These are phyloP conservation scores for Phytophthora citrophthora DNA, from an alignment of 352 stramenopile species.

Conservation along the genomic window DNA sequence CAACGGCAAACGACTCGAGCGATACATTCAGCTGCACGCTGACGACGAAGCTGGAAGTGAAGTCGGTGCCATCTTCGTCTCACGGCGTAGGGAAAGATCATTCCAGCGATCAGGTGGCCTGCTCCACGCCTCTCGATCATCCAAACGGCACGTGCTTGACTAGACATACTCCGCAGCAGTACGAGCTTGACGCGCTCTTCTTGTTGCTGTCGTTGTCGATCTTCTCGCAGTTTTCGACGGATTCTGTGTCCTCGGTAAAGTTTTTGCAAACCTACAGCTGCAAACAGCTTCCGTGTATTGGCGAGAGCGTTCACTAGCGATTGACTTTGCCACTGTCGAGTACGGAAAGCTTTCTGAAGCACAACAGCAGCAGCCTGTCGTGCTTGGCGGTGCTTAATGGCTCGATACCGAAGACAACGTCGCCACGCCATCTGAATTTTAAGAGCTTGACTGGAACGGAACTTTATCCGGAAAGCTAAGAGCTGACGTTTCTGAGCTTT, in stretches of 20 bases:
- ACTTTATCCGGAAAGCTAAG: slow-evolving; percentile 46
- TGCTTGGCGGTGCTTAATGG: slow-evolving; percentile 28
- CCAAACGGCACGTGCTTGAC: slow-evolving; percentile 46
- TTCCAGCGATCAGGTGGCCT: slow-evolving; percentile 51
- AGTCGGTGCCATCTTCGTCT: slow-evolving; percentile 39
- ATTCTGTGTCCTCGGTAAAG: slow-evolving; percentile 43
- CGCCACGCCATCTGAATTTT: slow-evolving; percentile 64
- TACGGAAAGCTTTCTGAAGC: slow-evolving; percentile 48
- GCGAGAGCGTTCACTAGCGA: slow-evolving; percentile 45
- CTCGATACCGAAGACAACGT: slow-evolving; percentile 31
- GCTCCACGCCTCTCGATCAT: slow-evolving; percentile 53
- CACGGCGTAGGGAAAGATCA: slow-evolving; percentile 53
- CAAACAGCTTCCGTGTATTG: slow-evolving; percentile 38
- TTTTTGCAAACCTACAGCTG: slow-evolving; percentile 51
- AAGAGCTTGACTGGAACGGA: slow-evolving; percentile 47
- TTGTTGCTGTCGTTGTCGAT: slow-evolving; percentile 19
- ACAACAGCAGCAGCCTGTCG: slow-evolving; percentile 33
- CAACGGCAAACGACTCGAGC: slow-evolving; percentile 20
- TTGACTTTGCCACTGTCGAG: slow-evolving; percentile 44
- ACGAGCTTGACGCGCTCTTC: slow-evolving; percentile 40
- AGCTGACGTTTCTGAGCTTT: slow-evolving; percentile 41
- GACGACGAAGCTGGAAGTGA: slow-evolving; percentile 26
- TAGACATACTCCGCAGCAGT: slow-evolving; percentile 48
- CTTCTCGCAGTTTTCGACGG: slow-evolving; percentile 21
- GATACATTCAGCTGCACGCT: slow-evolving; percentile 22